Conservation (phyloP, 129 eudicot species). For the Lactuca saligna region DNA sequence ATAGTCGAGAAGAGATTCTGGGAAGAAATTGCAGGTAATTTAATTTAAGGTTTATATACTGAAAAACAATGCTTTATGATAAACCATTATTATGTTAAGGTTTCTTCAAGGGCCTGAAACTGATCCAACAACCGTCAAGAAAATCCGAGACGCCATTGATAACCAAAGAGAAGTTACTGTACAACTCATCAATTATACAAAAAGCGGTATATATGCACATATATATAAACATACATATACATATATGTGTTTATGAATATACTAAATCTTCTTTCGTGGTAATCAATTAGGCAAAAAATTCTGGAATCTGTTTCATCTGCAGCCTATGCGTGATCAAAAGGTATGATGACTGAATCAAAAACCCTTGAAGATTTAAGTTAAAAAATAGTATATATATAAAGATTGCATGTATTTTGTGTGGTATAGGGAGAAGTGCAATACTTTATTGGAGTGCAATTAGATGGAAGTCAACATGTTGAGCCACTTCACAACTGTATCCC, state of each 20-base stretch:
- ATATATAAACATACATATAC: not conserved
- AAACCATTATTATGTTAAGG: constrained; percentile 33
- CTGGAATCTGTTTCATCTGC: constrained; percentile 97
- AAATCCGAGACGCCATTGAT: constrained; percentile 87
- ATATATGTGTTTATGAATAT: not conserved
- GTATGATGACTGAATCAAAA: constrained; percentile 26
- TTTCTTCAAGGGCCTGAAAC: constrained; percentile 99
- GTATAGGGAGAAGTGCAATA: constrained; percentile 94
- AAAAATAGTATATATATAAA: constrained; percentile 8
- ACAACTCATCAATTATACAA: constrained; percentile 96
- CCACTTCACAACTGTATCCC: constrained; percentile 92
- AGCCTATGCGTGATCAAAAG: constrained; percentile 99
- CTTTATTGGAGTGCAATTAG: constrained; percentile 95
- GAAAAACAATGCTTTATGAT: not conserved
- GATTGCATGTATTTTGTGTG: constrained; percentile 5
- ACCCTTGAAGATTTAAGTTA: not conserved
- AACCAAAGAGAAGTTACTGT: constrained; percentile 89
- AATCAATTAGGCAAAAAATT: constrained; percentile 80
- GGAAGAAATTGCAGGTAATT: constrained; percentile 96
- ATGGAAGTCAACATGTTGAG: constrained; percentile 96
- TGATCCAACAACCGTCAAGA: constrained; percentile 85
- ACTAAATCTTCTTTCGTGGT: constrained; percentile 1
- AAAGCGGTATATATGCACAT: constrained; percentile 68
- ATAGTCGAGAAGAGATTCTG: constrained; percentile 94
- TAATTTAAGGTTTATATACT: not conserved